Evolutionary conservation across 208 protist species (phyloP), one percentile per base, ranked within the genome.

Genomic region (Chromosphaera perkinsii): DNA sequence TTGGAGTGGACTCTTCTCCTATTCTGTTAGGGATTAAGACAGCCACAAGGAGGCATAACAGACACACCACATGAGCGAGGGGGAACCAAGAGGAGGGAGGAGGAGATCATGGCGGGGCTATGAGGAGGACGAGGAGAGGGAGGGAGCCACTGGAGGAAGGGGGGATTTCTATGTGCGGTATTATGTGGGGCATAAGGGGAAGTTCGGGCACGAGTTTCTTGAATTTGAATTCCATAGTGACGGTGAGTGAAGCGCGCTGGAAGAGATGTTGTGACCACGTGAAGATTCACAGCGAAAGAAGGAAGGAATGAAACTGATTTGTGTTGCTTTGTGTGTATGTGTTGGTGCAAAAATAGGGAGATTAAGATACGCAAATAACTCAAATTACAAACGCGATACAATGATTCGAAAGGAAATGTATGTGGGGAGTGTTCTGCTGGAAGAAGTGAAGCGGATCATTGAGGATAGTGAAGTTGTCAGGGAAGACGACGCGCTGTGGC

Each of bases 171-270:
- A 89, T 51, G 24, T 89, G 45, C 59, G 83, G 12, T 90, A 88
- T 66, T 90, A 89, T 73, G 78, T 92, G 2, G 91, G 91, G 5
- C 91, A 95, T 61, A 85, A 88, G 66, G 90, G 91, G 22, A 90
- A 90, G 66, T 95, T 91, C 69, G 91, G 91, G 32, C 91, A 95
- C 64, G 91, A 95, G 65, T 95, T 92, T 67, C 59, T 95, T 17
- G 91, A 95, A 73, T 95, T 95, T 69, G 90, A 93, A 66, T 87
- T 94, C 61, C 54, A 64, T 47, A 42, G 42, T 36, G 67, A 83
- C 36, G 75, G 75, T 48, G 14, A n/a, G n/a, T n/a, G n/a, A n/a
- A n/a, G n/a, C n/a, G n/a, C n/a, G n/a, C n/a, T n/a, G n/a, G 33
- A 43, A 17, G 22, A 58, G 56, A 10, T 17, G 12, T 17, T n/a